phyloP scores from a whole-genome alignment of 2,329 filamentous ascomycete genomes.

The Pseudogymnoascus sp. region DNA sequence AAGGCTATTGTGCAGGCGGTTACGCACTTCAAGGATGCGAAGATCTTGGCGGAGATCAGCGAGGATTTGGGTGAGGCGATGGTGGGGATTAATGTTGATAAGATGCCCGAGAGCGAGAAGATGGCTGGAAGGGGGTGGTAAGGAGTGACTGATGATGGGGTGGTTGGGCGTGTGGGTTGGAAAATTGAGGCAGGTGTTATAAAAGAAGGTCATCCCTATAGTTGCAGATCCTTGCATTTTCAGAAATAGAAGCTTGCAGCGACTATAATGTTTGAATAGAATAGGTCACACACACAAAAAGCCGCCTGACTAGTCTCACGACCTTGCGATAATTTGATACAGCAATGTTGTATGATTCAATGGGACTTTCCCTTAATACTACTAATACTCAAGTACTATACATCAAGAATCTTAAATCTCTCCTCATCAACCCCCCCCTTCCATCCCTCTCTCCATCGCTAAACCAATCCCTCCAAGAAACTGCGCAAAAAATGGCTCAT shows the following conservation, averaged over 20 bases:
- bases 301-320: neutral
- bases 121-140: constrained; percentile 82
- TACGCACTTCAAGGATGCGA: constrained; percentile 79
- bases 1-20: constrained; percentile 92
- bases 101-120: constrained; percentile 71
- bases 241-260: neutral
- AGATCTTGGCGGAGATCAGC: constrained; percentile 79
- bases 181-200: neutral
- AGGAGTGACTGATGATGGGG: constrained; percentile 35
- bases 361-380: neutral
- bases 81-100: constrained; percentile 84
- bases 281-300: neutral
- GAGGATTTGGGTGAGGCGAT: constrained; percentile 92
- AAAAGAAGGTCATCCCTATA: neutral
- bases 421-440: neutral
- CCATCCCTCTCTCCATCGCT: neutral
- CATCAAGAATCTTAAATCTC: neutral
- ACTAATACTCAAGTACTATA: constrained; percentile 9
- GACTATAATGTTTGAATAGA: constrained; percentile 2
- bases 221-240: neutral
- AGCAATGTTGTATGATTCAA: neutral
- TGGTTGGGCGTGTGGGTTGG: neutral
- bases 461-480: neutral
- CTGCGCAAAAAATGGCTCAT: constrained; percentile 1
- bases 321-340: neutral